phyloP scores from a whole-genome alignment of 495 filamentous ascomycete species.

The Hypomontagnella monticulosa region DNA sequence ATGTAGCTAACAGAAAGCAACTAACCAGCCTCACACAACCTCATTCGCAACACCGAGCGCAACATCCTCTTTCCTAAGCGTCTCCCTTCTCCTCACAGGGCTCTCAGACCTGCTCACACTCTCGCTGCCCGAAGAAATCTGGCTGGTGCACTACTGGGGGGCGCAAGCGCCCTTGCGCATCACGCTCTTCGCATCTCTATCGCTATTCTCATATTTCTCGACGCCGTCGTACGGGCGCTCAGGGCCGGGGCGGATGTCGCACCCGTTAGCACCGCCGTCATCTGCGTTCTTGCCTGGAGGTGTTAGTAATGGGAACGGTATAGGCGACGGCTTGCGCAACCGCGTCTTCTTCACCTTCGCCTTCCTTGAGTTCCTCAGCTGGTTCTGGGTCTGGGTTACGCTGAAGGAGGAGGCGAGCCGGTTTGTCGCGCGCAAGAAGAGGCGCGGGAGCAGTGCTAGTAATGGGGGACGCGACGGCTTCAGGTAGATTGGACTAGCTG shows the following conservation, averaged over 20 bases:
- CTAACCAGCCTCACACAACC: conserved; percentile 55
- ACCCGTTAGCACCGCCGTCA: conserved; percentile 36
- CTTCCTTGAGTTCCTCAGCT: conserved; percentile 84
- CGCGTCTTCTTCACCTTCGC: conserved; percentile 82
- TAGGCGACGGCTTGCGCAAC: conserved; percentile 73
- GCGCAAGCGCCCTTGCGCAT: conserved; percentile 75
- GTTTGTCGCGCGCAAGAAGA: conserved; percentile 43
- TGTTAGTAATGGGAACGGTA: conserved; percentile 44
- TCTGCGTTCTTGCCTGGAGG: conserved; percentile 13
- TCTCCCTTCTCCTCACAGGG: conserved; percentile 72
- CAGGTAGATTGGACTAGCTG: not conserved
- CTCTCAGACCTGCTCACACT: conserved; percentile 78
- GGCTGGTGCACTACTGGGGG: conserved; percentile 69
- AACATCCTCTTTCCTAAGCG: conserved; percentile 74
- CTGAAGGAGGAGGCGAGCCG: conserved; percentile 61
- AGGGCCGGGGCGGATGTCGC: conserved; percentile 33
- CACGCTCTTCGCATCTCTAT: conserved; percentile 69
- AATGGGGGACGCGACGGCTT: conserved; percentile 12
- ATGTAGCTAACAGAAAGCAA: not conserved
- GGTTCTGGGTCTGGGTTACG: conserved; percentile 82
- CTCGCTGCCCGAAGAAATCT: conserved; percentile 75
- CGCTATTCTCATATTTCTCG: conserved; percentile 74
- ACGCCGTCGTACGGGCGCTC: conserved; percentile 46
- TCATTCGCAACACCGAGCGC: conserved; percentile 70
- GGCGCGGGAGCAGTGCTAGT: conserved; percentile 41